Conservation (phyloP, 768 basidiomycete genomes). For the Cystofilobasidium capitatum region DNA sequence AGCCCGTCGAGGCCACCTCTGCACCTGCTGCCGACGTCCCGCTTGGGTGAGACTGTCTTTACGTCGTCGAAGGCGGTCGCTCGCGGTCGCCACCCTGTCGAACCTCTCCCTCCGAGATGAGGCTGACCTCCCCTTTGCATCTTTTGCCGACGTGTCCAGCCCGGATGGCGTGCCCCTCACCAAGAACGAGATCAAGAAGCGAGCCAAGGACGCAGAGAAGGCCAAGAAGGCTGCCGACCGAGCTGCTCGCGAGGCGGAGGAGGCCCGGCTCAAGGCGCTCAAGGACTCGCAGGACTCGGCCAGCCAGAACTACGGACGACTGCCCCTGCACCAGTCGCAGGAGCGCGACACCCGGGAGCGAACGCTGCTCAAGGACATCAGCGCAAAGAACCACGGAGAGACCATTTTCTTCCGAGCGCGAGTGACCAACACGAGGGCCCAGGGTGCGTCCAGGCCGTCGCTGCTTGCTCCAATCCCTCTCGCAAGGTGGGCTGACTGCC, state of each 20-base stretch:
- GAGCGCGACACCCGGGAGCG: constrained; percentile 53
- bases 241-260: constrained; percentile 19
- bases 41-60: no score
- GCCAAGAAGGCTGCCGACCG: constrained; percentile 22
- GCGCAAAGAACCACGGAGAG: constrained; percentile 56
- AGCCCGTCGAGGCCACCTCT: no score
- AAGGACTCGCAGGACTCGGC: constrained; percentile 43
- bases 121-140: not conserved
- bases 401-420: constrained; percentile 76
- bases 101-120: no score
- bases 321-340: constrained; percentile 87
- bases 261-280: constrained; percentile 22
- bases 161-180: constrained; percentile 47
- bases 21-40: no score
- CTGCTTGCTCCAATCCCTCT: constrained; percentile 13
- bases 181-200: constrained; percentile 85
- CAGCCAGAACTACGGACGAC: constrained; percentile 66
- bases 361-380: constrained; percentile 57
- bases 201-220: constrained; percentile 75
- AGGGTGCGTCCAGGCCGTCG: constrained; percentile 44
- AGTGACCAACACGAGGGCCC: constrained; percentile 79
- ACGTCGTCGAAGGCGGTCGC: no score
- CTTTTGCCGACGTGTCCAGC: not conserved
- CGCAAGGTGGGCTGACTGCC: not conserved
- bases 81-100: no score